Base-by-base conservation (phyloP, 78 protist species). In the Dictyostelium firmibasis region DNA sequence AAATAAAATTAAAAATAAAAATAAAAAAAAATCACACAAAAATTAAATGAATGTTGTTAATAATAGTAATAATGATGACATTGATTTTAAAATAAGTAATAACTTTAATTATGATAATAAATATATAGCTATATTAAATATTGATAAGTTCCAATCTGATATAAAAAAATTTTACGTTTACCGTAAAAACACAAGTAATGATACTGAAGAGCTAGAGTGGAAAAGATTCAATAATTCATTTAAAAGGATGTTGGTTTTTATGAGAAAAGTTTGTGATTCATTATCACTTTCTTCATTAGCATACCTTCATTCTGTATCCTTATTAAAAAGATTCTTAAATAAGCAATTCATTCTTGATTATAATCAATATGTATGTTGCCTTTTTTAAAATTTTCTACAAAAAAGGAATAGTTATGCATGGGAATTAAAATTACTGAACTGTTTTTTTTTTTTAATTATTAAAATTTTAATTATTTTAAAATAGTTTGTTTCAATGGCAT, bases 401-500 rank as follows among this genome's bases (percentile, higher is more conserved):
- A n/a, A n/a, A n/a, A n/a, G n/a, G n/a, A n/a, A n/a, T n/a, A n/a
- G n/a, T n/a, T n/a, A n/a, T n/a, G n/a, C n/a, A n/a, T n/a, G n/a
- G n/a, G n/a, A n/a, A n/a, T n/a, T n/a, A n/a, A n/a, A n/a, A n/a
- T n/a, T n/a, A n/a, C n/a, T n/a, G n/a, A n/a, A n/a, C n/a, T 29
- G 9, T 69, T 7, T 10, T 23, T 23, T 16, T 23, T 67, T 67
- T 23, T 67, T 18, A 27, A 29, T 3, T 6, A 69, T 3, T 10
- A 69, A 69, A 29, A 69, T 25, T n/a, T n/a, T n/a, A n/a, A n/a
- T n/a, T n/a, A n/a, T n/a, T n/a, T n/a, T 10, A 69, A 69, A 23
- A 69, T 4, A 76, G 82, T 76, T 76, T 18, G 53, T 76, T 27
- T 23, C 82, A 38, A 76, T 76, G 47, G 18, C 82, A 38, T 76